Percentiles rank a stretch among this genome's conserved stretches.
These are phyloP conservation scores for Hyaloscypha finlandica DNA, from an alignment of 495 filamentous ascomycete genomes.

Conservation along the genomic window DNA sequence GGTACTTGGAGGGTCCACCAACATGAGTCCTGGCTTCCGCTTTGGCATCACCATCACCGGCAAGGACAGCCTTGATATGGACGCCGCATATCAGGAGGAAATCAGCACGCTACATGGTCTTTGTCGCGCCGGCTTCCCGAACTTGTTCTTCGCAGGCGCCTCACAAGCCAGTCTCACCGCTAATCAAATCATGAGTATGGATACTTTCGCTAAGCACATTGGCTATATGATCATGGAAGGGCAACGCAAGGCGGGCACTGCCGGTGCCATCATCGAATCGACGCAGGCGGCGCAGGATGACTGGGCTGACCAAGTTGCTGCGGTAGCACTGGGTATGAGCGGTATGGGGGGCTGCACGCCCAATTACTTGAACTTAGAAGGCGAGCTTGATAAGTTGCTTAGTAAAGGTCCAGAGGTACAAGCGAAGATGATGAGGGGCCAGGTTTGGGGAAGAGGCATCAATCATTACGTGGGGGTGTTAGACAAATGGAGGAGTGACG, in stretches of 20 bases:
- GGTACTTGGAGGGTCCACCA: constrained; percentile 9
- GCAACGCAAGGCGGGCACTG: constrained; percentile 35
- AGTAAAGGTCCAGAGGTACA: constrained; percentile 26
- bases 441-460: constrained; percentile 2
- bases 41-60: constrained; percentile 32
- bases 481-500: not conserved
- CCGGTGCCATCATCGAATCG: constrained; percentile 42
- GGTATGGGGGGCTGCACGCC: constrained; percentile 54
- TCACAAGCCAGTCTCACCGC: constrained; percentile 41
- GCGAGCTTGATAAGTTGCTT: constrained; percentile 28
- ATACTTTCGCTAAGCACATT: constrained; percentile 41
- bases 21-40: not conserved
- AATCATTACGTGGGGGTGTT: not conserved
- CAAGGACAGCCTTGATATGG: constrained; percentile 21
- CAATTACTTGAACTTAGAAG: constrained; percentile 56
- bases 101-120: constrained; percentile 46
- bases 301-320: constrained; percentile 47
- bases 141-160: constrained; percentile 35
- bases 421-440: constrained; percentile 26
- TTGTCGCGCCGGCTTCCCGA: constrained; percentile 38
- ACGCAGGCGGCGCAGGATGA: constrained; percentile 44
- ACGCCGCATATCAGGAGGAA: constrained; percentile 19
- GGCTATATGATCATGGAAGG: constrained; percentile 49
- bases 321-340: constrained; percentile 41
- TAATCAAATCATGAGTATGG: constrained; percentile 47